Evolutionary conservation across 371 early-diverging fungal species (phyloP).

Genomic region (Syncephalastrum racemosum): DNA sequence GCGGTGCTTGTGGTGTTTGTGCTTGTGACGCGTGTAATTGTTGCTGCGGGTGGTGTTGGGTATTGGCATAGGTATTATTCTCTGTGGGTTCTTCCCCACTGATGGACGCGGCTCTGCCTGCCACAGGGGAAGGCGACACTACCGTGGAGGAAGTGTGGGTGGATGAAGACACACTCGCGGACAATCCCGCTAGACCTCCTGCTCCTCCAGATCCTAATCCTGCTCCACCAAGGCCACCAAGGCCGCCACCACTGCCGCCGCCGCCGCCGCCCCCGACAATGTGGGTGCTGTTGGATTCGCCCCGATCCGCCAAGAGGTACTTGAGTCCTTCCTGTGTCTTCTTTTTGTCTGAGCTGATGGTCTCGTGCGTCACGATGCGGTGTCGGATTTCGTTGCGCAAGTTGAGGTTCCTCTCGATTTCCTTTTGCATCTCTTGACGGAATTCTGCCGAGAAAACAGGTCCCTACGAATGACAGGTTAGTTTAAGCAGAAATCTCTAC

Average conservation of each 20-base stretch:
- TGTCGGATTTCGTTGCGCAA: constrained; percentile 49
- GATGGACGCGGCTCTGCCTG: neutral
- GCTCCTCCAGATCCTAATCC: constrained; percentile 8
- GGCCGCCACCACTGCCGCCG: too few relatives aligned
- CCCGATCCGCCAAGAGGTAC: constrained; percentile 46
- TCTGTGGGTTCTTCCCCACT: too few relatives aligned
- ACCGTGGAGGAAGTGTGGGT: neutral
- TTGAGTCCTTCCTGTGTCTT: constrained; percentile 51
- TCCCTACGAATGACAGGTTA: constrained; percentile 26
- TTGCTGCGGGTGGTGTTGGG: constrained; percentile 4
- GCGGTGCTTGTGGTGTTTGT: constrained; percentile 4
- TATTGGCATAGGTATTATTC: too few relatives aligned
- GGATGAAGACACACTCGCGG: neutral
- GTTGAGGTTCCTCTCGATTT: constrained; percentile 48
- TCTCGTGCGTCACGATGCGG: constrained; percentile 44
- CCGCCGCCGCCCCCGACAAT: constrained; percentile 11
- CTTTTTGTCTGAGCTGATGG: constrained; percentile 34
- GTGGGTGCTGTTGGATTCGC: neutral
- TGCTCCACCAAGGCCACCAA: too few relatives aligned
- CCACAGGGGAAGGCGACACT: neutral
- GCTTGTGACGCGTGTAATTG: too few relatives aligned
- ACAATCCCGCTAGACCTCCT: too few relatives aligned
- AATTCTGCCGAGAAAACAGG: constrained; percentile 56
- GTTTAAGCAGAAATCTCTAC: neutral
- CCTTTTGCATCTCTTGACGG: constrained; percentile 55